These are phyloP conservation scores for Hanseniaspora thailandica DNA, from an alignment of 805 yeast species.

Conservation along the genomic window DNA sequence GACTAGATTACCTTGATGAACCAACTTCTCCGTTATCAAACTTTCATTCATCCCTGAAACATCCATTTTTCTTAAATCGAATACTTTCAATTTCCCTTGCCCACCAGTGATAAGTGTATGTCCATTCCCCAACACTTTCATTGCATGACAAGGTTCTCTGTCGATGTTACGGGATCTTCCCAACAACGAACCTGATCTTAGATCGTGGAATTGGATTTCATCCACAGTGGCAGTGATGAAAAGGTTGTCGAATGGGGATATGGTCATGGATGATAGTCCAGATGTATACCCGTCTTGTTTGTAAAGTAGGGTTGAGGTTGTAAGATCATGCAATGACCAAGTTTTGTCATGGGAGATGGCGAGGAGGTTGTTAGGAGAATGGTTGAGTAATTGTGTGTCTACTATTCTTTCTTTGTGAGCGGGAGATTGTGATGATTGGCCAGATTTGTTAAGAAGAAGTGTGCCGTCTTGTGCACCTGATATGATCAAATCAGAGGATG, in stretches of 20 bases:
- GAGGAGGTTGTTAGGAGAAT: background rate
- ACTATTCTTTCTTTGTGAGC: conserved; percentile 6
- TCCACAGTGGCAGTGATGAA: background rate
- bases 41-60: background rate
- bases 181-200: conserved; percentile 1
- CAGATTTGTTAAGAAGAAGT: background rate
- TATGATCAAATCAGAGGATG: background rate
- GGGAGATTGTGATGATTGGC: background rate
- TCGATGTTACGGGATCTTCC: background rate
- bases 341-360: conserved; percentile 7
- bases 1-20: conserved; percentile 5
- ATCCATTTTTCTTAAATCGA: conserved; percentile 1
- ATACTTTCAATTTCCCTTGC: background rate
- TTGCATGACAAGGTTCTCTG: conserved; percentile 1
- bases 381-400: background rate
- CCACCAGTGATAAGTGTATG: background rate
- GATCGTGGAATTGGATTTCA: conserved; percentile 8
- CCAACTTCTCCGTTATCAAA: background rate
- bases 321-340: background rate
- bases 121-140: background rate
- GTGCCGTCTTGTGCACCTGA: conserved; percentile 12
- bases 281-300: conserved; percentile 8
- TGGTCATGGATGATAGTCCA: background rate
- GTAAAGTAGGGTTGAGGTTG: background rate
- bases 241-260: background rate